Percentiles rank a stretch among this genome's conserved stretches.
Conservation (phyloP, 2,329 filamentous ascomycete genomes). For the Sclerotinia subarctica region DNA sequence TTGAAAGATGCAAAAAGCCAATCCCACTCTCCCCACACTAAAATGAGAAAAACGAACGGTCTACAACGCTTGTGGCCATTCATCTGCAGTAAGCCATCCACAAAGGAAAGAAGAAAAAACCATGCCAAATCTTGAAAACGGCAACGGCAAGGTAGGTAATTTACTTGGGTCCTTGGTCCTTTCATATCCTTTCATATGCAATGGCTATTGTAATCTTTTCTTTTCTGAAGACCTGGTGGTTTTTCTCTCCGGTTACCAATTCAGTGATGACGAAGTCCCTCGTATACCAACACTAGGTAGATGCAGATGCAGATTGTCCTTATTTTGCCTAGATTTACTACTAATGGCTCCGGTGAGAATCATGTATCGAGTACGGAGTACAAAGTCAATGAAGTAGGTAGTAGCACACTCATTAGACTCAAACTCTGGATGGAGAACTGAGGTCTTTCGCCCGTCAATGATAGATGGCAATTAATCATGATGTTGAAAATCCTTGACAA, state of each 20-base stretch:
- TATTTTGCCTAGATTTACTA: background rate
- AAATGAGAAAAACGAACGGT: slow-evolving; percentile 11
- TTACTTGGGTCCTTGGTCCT: background rate
- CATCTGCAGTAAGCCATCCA: slow-evolving; percentile 18
- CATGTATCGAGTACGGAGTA: background rate
- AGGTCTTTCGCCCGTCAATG: background rate
- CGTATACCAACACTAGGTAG: background rate
- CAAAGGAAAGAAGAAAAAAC: background rate
- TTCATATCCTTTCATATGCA: slow-evolving; percentile 6
- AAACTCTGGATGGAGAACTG: background rate
- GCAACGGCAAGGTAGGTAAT: background rate
- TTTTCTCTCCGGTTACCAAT: background rate
- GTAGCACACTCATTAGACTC: slow-evolving; percentile 1
- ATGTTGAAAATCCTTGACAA: slow-evolving; percentile 17
- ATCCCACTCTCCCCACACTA: slow-evolving; percentile 21
- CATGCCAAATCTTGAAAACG: slow-evolving; percentile 2
- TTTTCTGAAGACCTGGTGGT: background rate
- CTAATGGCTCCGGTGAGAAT: slow-evolving; percentile 6
- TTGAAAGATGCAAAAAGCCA: background rate
- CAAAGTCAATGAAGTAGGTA: background rate
- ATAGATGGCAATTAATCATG: background rate
- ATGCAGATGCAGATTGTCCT: background rate
- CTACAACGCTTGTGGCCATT: slow-evolving; percentile 14
- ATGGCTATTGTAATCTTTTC: background rate
- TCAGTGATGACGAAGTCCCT: slow-evolving; percentile 2